phyloP scores from a whole-genome alignment of 768 basidiomycete genomes.

The Kwoniella botswanensis region DNA sequence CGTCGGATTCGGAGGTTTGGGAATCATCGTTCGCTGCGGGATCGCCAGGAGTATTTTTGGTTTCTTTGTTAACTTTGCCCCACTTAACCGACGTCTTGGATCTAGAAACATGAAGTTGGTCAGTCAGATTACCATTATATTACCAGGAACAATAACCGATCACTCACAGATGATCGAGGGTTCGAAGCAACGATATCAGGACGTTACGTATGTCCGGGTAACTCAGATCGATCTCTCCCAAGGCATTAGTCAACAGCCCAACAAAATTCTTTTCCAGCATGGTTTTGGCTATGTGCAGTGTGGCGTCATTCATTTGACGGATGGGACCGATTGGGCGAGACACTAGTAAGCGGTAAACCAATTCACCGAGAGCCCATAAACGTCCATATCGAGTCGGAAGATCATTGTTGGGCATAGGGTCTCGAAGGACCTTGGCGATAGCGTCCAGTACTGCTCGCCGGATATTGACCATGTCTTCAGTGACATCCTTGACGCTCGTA shows the following conservation, averaged over 20 bases:
- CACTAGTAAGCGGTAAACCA: slow-evolving; percentile 84
- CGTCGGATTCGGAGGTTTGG: slow-evolving; percentile 52
- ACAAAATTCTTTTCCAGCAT: slow-evolving; percentile 99
- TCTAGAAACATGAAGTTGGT: slow-evolving; percentile 59
- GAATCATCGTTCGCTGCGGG: slow-evolving; percentile 58
- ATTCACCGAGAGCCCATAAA: slow-evolving; percentile 80
- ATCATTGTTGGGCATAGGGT: slow-evolving; percentile 66
- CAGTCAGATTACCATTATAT: neutral
- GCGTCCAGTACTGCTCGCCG: slow-evolving; percentile 90
- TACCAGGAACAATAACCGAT: neutral
- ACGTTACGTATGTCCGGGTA: slow-evolving; percentile 87
- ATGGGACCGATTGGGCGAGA: slow-evolving; percentile 63
- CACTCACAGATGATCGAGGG: slow-evolving; percentile 84
- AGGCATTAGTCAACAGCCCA: slow-evolving; percentile 78
- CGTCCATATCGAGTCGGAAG: slow-evolving; percentile 81
- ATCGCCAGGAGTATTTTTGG: slow-evolving; percentile 48
- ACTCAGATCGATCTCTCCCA: slow-evolving; percentile 92
- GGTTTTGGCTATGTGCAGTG: slow-evolving; percentile 90
- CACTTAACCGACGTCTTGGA: slow-evolving; percentile 98
- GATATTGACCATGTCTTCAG: slow-evolving; percentile 79
- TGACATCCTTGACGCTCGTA: slow-evolving; percentile 75
- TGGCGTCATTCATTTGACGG: slow-evolving; percentile 72
- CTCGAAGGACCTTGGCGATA: slow-evolving; percentile 83
- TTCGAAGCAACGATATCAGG: slow-evolving; percentile 84
- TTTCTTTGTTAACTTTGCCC: slow-evolving; percentile 68